Evolutionary conservation across 306 rosid species (phyloP), one percentile per base, ranked within the genome.

Genomic region (Notholithocarpus densiflorus): DNA sequence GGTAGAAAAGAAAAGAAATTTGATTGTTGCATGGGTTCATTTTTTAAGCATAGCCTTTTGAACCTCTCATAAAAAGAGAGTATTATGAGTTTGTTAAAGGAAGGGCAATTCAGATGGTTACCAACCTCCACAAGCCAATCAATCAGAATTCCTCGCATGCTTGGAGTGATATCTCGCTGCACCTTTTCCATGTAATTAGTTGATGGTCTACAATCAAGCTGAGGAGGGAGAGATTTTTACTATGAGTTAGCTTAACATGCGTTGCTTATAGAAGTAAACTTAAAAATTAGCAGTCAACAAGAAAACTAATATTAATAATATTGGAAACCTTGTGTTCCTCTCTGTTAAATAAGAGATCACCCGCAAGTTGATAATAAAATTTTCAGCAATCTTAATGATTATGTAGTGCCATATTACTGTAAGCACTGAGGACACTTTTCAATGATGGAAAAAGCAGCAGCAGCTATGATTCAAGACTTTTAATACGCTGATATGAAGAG

Each of bases 41-140:
- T 59, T 21, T 59, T 21, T 20, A 21, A 24, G 31, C 65, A 12
- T 59, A 59, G 32, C 31, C 4, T 59, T 48, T 64, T 29, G 21
- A 1, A 64, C 31, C 17, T 15, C 43, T 15, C 7, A 18, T 10
- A 27, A 29, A 68, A 32, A 40, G 31, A 57, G 27, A 10, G 17
- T 40, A 27, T 32, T 24, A 29, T 5, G 71, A 68, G 27, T 52
- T 56, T 32, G 34, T 61, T 70, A 3, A 34, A 60, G 31, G 68
- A 56, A 55, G 23, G 61, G 27, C 15, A 24, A 51, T 45, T 43
- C 8, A 32, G 10, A 54, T 54, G 4, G 2, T 31, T 45, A 79
- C 90, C 75, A 62, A 91, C 98, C 98, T 93, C 98, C 80, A 93
- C 94, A 81, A 93, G 95, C 98, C 98, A 93, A 81, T 93, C 97